These are phyloP conservation scores for Rhizopus delemar DNA, from an alignment of 371 early-diverging fungal genomes.

Conservation along the genomic window DNA sequence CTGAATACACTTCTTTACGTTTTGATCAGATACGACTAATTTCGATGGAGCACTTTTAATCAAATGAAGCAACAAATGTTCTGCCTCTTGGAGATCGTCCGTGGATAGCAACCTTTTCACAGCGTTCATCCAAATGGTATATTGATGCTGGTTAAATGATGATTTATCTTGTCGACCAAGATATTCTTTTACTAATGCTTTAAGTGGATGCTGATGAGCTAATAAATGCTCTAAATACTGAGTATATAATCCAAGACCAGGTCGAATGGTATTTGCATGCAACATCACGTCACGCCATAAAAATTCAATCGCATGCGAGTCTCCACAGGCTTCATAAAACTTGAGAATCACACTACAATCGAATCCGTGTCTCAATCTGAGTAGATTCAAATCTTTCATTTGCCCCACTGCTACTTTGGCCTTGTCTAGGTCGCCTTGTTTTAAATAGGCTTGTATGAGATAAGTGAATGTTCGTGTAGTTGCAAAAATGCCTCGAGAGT, in stretches of 20 bases:
- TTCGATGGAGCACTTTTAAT: constrained; percentile 20
- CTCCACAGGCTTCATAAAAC: constrained; percentile 26
- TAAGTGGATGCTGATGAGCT: neutral
- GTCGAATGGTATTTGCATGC: constrained; percentile 29
- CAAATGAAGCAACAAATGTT: constrained; percentile 15
- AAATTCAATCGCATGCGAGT: constrained; percentile 41
- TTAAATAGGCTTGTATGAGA: constrained; percentile 38
- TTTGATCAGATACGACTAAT: constrained; percentile 9
- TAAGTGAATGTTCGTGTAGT: constrained; percentile 41
- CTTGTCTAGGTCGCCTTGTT: constrained; percentile 17
- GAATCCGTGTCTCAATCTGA: constrained; percentile 27
- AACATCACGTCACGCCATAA: constrained; percentile 40
- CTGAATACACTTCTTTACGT: constrained; percentile 15
- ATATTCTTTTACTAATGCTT: constrained; percentile 5
- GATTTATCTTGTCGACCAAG: neutral
- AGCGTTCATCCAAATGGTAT: constrained; percentile 21
- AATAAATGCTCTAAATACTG: constrained; percentile 33
- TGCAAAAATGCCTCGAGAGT: constrained; percentile 28
- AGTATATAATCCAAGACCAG: constrained; percentile 28
- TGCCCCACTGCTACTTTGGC: constrained; percentile 28
- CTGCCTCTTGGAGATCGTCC: constrained; percentile 9
- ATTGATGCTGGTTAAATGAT: constrained; percentile 12
- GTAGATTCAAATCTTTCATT: constrained; percentile 32
- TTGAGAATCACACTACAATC: constrained; percentile 37
- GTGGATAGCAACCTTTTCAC: constrained; percentile 3